Base-by-base conservation (phyloP, 1,284 basidiomycete genomes). In the Trichosporon coremiiforme region DNA sequence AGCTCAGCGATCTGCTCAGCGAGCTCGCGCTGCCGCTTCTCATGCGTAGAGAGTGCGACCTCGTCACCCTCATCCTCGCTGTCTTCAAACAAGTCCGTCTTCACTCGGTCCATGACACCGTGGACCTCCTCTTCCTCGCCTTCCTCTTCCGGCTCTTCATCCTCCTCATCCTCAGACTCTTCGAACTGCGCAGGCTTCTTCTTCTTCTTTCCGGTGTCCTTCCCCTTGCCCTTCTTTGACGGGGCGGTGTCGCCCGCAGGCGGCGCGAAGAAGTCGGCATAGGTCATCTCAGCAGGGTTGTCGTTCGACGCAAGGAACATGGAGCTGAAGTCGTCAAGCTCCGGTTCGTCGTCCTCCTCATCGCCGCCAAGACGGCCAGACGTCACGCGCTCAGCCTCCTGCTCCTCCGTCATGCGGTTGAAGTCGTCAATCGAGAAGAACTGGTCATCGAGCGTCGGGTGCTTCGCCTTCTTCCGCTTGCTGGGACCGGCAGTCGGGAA, bases 361-460 rank as follows among this genome's bases (percentile, higher is more conserved):
- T 84, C 83, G n/a, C 82, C 83, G 29, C 83, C 83, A 8, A 91
- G 85, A 63, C 83, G 85, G 66, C 91, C 91, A 75, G 85, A 85
- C 5, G 90, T 89, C 13, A 88, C 85, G 12, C 85, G 85, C 70
- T 85, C 87, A 15, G 90, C 89, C 83, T 97, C 94, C 7, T 90
- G 88, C 75, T 89, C 89, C 81, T 93, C 91, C 1, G 91, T 91
- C 82, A 94, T 89, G 4, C 90, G 88, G 80, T 98, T 97, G 85
- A 99, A 98, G 25, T 89, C 87, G 68, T 90, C 89, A 68, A 98
- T 88, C 68, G 91, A 89, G 84, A 99, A 99, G 85, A 99, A 98
- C 31, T 87, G 89, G 80, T 98, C 96, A 82, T 98, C 91, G n/a
- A 98, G 87, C 64, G 87, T 88, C 6, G 89, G 86, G 73, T 89